A percentile compares a stretch with the other conserved stretches of the same genome.
Evolutionary conservation across 495 filamentous ascomycete genomes (phyloP).

Genomic region (Usnea hakonensis): DNA sequence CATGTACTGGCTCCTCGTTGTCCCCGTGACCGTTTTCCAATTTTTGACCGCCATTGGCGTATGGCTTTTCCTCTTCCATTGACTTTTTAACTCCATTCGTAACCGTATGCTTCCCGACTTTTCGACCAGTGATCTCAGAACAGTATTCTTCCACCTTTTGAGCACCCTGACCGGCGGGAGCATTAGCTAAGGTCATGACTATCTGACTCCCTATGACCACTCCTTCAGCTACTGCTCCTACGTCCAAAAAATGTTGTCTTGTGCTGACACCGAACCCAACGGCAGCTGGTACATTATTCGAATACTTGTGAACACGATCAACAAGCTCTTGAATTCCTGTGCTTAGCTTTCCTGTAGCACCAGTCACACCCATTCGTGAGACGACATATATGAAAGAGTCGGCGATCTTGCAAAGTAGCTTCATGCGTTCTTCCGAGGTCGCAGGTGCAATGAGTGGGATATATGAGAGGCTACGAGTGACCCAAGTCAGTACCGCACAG

Average conservation of each 20-base stretch:
- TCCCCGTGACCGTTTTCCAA: constrained; percentile 29
- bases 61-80: constrained; percentile 40
- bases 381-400: constrained; percentile 99
- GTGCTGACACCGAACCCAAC: constrained; percentile 97
- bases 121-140: constrained; percentile 64
- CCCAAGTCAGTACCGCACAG: neutral
- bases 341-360: constrained; percentile 76
- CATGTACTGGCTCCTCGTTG: constrained; percentile 37
- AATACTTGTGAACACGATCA: constrained; percentile 79
- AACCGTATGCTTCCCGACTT: constrained; percentile 16
- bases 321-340: constrained; percentile 71
- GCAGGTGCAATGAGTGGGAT: constrained; percentile 91
- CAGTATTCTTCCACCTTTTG: constrained; percentile 82
- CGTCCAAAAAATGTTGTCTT: constrained; percentile 81
- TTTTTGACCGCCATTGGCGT: constrained; percentile 34
- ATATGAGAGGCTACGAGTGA: constrained; percentile 66
- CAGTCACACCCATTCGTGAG: constrained; percentile 94
- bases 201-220: constrained; percentile 97
- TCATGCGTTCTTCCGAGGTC: constrained; percentile 88
- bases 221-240: constrained; percentile 78
- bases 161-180: constrained; percentile 58
- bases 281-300: constrained; percentile 81
- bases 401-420: constrained; percentile 89
- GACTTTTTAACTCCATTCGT: constrained; percentile 49
- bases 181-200: constrained; percentile 67